phyloP scores from a whole-genome alignment of 2,329 filamentous ascomycete species.

The Monosporascus sp. region DNA sequence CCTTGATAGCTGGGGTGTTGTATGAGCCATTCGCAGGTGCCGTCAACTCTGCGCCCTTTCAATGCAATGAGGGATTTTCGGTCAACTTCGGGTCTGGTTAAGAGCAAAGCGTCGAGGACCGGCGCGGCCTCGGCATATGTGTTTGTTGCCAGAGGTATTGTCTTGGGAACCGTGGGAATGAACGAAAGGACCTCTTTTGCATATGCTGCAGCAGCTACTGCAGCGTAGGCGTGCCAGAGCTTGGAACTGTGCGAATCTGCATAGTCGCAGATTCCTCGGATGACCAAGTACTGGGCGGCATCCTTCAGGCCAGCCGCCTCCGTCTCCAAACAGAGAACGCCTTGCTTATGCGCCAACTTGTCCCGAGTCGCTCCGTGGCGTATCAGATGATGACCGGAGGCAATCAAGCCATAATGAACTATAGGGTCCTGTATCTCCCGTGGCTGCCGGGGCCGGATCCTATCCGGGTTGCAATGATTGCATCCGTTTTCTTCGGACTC shows the following conservation, averaged over 20 bases:
- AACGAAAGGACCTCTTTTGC: too few species aligned
- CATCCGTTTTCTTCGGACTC: neutral
- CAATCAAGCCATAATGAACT: constrained; percentile 21
- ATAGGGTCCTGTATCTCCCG: constrained; percentile 5
- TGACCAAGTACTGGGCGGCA: too few species aligned
- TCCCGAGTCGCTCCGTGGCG: too few species aligned
- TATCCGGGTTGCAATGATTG: too few species aligned
- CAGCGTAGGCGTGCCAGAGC: too few species aligned
- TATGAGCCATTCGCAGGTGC: constrained; percentile 19
- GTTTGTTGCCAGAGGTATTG: constrained; percentile 7
- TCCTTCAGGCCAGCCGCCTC: neutral
- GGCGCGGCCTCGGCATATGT: constrained; percentile 10
- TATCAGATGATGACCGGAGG: constrained; percentile 2
- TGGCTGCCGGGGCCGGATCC: too few species aligned
- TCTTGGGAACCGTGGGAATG: constrained; percentile 1
- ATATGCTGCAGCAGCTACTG: too few species aligned
- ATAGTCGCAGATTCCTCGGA: too few species aligned
- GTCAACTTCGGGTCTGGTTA: constrained; percentile 19
- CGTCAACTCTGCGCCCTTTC: constrained; percentile 11
- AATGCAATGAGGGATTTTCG: constrained; percentile 16
- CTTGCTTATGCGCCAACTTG: too few species aligned
- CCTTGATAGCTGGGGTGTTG: constrained; percentile 11
- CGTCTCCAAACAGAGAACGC: too few species aligned
- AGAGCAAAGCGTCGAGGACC: constrained; percentile 14
- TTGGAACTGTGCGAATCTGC: too few species aligned